Evolutionary conservation across 305 asterid species (phyloP), one percentile per base, ranked within the genome.

Genomic region (Solanum hybrid): DNA sequence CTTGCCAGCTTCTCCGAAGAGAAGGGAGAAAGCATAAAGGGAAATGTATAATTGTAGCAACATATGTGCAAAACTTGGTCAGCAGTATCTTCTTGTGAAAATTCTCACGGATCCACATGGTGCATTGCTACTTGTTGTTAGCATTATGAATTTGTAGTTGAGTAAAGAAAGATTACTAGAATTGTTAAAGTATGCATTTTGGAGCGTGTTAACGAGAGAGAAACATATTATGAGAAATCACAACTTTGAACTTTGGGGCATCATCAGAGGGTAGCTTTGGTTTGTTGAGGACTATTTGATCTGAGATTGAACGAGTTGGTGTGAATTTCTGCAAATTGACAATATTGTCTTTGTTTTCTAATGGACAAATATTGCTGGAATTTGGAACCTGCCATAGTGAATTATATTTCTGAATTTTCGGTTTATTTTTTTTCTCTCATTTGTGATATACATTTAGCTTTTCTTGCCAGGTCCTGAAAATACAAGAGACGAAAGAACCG

Each of bases 381-480:
- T 84, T 51, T 32, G 29, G 6, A 83, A 12, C 86, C 84, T 32
- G 70, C 32, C 27, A 17, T 29, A 45, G 26, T 83, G 73, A 36
- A 72, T 26, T 68, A 37, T 70, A 73, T 72, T 51, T 61, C 80
- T 45, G 27, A 39, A 77, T 34, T 77, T 27, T 10, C 10, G 17
- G 87, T 27, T 83, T 27, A 83, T 1, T 27, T 20, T 20, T 72
- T 26, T 34, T 88, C 38, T 90, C 38, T 31, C 45, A 76, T 92
- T 91, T 91, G 80, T 61, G 84, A 88, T 15, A 84, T 89, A 86
- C 83, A 81, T 73, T 84, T 90, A 86, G 87, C 51, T 88, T 88
- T 34, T 88, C 80, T 90, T 89, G 92, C 89, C 95, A 97, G 99
- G 98, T 90, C 97, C 99, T 79, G 98, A 94, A 91, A 92, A 90